A percentile compares a stretch with the other conserved stretches of the same genome.
Evolutionary conservation across 2,329 filamentous ascomycete genomes (phyloP).

Genomic region (Exophiala lecanii-corni): DNA sequence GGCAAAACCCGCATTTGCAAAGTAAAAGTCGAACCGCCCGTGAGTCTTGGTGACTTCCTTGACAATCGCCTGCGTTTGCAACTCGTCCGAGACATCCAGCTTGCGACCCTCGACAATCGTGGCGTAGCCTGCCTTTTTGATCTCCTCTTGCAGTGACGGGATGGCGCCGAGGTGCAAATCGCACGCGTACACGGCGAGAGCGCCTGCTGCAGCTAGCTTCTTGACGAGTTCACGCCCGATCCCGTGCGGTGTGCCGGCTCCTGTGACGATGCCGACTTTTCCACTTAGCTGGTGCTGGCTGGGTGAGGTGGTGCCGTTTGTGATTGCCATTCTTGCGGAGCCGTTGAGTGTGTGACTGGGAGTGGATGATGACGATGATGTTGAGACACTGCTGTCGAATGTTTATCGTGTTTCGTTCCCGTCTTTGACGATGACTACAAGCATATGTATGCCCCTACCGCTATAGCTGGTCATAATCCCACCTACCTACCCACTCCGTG

Average conservation of each 20-base stretch:
- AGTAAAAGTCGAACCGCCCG: slow-evolving; percentile 14
- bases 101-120: slow-evolving; percentile 4
- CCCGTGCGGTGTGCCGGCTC: slow-evolving; percentile 28
- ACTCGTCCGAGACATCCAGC: slow-evolving; percentile 10
- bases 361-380: too few relatives aligned
- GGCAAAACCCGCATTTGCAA: slow-evolving; percentile 16
- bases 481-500: too few relatives aligned
- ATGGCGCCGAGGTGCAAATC: slow-evolving; percentile 9
- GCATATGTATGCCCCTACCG: too few relatives aligned
- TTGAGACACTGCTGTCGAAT: too few relatives aligned
- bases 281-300: slow-evolving; percentile 1
- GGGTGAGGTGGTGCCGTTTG: neutral
- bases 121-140: slow-evolving; percentile 5
- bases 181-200: slow-evolving; percentile 11
- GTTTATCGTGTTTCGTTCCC: too few relatives aligned
- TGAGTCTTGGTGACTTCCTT: slow-evolving; percentile 9
- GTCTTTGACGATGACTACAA: too few relatives aligned
- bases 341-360: too few relatives aligned
- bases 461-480: too few relatives aligned
- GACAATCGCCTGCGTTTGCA: slow-evolving; percentile 9
- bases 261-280: slow-evolving; percentile 28
- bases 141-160: slow-evolving; percentile 9
- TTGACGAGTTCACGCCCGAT: slow-evolving; percentile 28
- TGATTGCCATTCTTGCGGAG: neutral
- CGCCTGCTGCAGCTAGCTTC: slow-evolving; percentile 17